phyloP scores from a whole-genome alignment of 345 rosid species.

The Camelina hispida region DNA sequence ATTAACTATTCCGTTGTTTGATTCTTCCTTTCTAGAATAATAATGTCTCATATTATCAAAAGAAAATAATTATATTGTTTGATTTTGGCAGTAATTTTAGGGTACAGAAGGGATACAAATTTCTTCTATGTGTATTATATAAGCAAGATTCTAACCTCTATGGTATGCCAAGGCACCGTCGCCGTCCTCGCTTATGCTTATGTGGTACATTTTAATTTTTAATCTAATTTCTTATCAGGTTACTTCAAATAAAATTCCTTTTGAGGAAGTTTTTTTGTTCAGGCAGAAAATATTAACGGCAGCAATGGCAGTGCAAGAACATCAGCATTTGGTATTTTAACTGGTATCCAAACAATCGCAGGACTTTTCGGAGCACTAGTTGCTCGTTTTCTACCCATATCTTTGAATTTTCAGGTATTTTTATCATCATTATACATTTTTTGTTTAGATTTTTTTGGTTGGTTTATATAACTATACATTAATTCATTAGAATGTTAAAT shows the following conservation, averaged over 20 bases:
- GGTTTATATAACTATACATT: background rate
- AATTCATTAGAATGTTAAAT: background rate
- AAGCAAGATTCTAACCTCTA: slow-evolving; percentile 61
- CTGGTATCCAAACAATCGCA: slow-evolving; percentile 60
- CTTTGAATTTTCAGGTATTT: slow-evolving; percentile 66
- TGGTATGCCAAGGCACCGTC: slow-evolving; percentile 67
- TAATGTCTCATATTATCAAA: background rate
- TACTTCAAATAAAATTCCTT: background rate
- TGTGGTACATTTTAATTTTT: slow-evolving; percentile 53
- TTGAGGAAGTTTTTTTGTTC: background rate
- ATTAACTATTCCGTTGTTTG: too few species aligned
- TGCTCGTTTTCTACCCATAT: slow-evolving; percentile 72
- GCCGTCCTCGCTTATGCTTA: slow-evolving; percentile 83
- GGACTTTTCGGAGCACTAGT: slow-evolving; percentile 64
- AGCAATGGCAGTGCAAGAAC: slow-evolving; percentile 42
- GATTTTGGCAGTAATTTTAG: slow-evolving; percentile 71
- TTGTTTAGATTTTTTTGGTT: too few species aligned
- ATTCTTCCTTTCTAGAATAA: background rate
- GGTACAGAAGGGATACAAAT: slow-evolving; percentile 63
- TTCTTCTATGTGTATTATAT: slow-evolving; percentile 71
- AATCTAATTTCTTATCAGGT: background rate
- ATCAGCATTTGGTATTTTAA: slow-evolving; percentile 72
- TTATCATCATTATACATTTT: background rate
- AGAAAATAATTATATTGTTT: background rate
- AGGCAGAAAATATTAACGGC: slow-evolving; percentile 71